A percentile compares a stretch with the other conserved stretches of the same genome.
Evolutionary conservation across 306 rosid genomes (phyloP).

Genomic region (Inga leiocalycina): DNA sequence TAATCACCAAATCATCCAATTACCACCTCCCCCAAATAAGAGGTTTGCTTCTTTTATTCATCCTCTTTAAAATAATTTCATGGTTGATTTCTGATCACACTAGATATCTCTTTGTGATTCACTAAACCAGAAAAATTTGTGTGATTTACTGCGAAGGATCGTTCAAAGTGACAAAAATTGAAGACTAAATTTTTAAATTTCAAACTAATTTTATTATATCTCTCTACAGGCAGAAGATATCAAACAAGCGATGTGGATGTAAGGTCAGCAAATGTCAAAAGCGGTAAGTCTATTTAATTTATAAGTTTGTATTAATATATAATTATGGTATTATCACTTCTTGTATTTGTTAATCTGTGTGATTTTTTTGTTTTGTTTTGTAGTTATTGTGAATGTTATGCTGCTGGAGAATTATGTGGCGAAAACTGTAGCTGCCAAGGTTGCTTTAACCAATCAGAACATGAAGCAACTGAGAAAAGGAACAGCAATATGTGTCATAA

Average conservation of each 20-base stretch:
- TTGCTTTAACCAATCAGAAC: neutral
- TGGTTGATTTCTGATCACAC: neutral
- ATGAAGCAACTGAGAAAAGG: neutral
- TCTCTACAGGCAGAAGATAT: neutral
- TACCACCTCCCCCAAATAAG: neutral
- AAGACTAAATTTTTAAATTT: neutral
- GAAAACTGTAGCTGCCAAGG: neutral
- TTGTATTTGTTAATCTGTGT: no score
- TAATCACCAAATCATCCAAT: no score
- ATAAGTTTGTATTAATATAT: neutral
- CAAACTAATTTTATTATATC: neutral
- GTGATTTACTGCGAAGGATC: neutral
- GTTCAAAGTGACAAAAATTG: no score
- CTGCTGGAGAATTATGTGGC: neutral
- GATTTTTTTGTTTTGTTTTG: no score
- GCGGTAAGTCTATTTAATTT: neutral
- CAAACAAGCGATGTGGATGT: neutral
- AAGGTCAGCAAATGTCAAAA: neutral
- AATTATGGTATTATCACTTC: no score
- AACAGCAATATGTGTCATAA: neutral
- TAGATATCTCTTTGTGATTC: no score
- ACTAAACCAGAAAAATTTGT: no score
- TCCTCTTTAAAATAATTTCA: neutral
- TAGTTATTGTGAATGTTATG: neutral
- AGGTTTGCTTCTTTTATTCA: neutral